phyloP scores from a whole-genome alignment of 331 rosid genomes.

The Telfairia occidentalis region DNA sequence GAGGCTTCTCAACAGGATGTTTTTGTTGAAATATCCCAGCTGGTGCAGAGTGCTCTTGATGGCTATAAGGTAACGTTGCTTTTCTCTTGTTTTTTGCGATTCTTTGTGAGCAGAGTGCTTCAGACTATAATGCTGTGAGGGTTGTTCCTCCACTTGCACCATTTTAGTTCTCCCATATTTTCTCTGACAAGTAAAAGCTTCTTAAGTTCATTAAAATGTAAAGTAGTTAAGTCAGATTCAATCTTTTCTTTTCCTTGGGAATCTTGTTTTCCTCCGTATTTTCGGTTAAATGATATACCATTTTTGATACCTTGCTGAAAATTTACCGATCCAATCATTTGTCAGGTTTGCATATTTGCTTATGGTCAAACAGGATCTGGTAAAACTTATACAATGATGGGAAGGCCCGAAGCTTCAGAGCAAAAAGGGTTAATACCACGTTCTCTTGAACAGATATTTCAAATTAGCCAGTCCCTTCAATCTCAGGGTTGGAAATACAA shows the following conservation, averaged over 20 bases:
- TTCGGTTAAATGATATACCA: background rate
- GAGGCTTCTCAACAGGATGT: slow-evolving; percentile 77
- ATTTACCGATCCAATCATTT: slow-evolving; percentile 7
- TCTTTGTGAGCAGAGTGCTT: background rate
- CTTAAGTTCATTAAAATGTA: background rate
- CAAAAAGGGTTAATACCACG: slow-evolving; percentile 90
- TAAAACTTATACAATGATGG: slow-evolving; percentile 95
- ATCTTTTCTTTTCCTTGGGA: background rate
- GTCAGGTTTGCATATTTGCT: slow-evolving; percentile 94
- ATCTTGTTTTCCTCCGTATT: background rate
- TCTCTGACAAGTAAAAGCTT: background rate
- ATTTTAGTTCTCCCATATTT: background rate
- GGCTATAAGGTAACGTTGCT: slow-evolving; percentile 61
- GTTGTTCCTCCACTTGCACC: background rate
- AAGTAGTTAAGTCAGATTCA: background rate
- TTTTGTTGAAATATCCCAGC: slow-evolving; percentile 73
- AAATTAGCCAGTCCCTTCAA: slow-evolving; percentile 57
- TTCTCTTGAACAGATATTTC: slow-evolving; percentile 82
- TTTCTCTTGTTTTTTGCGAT: background rate
- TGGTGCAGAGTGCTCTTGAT: slow-evolving; percentile 90
- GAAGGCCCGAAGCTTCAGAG: slow-evolving; percentile 63
- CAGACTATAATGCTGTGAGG: background rate
- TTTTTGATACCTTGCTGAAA: background rate
- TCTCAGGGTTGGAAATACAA: slow-evolving; percentile 81
- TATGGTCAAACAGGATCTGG: slow-evolving; percentile 97